Base-by-base conservation (phyloP, 202 grass and related monocot genomes). In the Eragrostis tef region DNA sequence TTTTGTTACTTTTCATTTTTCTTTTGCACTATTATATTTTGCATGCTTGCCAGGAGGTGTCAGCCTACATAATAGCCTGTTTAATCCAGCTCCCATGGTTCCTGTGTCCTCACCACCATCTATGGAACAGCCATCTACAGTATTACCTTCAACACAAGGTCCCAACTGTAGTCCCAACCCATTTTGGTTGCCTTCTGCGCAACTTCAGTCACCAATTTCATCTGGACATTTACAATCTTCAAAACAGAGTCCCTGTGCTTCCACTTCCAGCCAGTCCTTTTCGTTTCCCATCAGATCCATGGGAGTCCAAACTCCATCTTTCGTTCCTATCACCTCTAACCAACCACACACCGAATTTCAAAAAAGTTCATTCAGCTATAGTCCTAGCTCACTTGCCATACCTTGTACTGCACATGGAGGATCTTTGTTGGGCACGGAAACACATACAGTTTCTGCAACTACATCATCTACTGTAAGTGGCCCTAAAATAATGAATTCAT, bases 151-250 rank as follows among this genome's bases (percentile, higher is more conserved):
- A 67, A 52, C 59, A 20, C 70, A 51, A 54, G 70, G 16, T 81
- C 22, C 12, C 16, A n/a, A 25, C 68, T 69, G 9, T 72, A 52
- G 27, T 65, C 67, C 59, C 64, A 77, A 81, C 81, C 77, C 79
- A 71, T 78, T 90, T 75, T 86, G 78, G 83, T 58, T 78, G 67
- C 62, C 27, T 62, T 77, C 71, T 67, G 19, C 36, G 48, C 67
- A 36, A 71, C 62, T 56, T 46, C 65, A 31, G 41, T 83, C 45
- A 48, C 21, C 86, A 76, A 61, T 45, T 61, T 76, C 41, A 27
- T 76, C 54, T 19, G 21, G 6, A 26, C n/a, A 24, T 25, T 20
- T 75, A 16, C 72, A 29, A 62, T 31, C 59, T 25, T 62, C 39
- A 44, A 59, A 12, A 16, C 12, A 39, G 43, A 20, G 20, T 26